phyloP scores from a whole-genome alignment of 352 stramenopile species.

The Globisporangium alternatum region DNA sequence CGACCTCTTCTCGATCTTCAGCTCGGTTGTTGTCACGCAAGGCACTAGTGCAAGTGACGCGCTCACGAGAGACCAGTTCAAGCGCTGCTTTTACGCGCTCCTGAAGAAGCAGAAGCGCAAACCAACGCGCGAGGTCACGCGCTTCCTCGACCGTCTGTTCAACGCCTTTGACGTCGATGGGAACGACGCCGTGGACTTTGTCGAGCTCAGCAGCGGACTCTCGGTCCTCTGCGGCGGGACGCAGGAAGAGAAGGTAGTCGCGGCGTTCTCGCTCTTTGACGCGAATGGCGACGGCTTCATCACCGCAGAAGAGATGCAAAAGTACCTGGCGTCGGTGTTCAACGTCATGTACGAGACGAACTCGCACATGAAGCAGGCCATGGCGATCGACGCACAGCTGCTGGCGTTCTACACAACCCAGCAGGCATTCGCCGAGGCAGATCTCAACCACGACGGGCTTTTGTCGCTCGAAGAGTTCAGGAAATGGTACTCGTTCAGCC shows the following conservation, averaged over 20 bases:
- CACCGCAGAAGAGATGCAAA: conserved; percentile 75
- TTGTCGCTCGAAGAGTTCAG: conserved; percentile 83
- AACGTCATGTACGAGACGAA: conserved; percentile 58
- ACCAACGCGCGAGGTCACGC: conserved; percentile 41
- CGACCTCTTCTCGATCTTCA: conserved; percentile 64
- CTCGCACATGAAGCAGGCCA: conserved; percentile 27
- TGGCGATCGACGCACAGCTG: conserved; percentile 48
- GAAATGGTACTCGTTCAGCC: conserved; percentile 56
- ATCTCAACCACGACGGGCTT: conserved; percentile 77
- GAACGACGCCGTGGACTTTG: conserved; percentile 69
- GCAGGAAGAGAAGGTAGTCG: conserved; percentile 72
- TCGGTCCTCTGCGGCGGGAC: conserved; percentile 71
- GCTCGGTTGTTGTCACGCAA: conserved; percentile 21
- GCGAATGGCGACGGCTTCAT: conserved; percentile 82
- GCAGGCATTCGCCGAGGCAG: conserved; percentile 85
- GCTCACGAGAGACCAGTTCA: conserved; percentile 67
- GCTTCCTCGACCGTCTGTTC: conserved; percentile 74
- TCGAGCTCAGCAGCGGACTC: conserved; percentile 74
- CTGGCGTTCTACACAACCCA: conserved; percentile 71
- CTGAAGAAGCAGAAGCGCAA: conserved; percentile 56
- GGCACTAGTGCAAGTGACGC: conserved; percentile 7
- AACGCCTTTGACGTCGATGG: conserved; percentile 71
- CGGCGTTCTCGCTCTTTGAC: conserved; percentile 86
- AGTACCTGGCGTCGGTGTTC: conserved; percentile 75
- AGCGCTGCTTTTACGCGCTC: conserved; percentile 62